These are phyloP conservation scores for Conringia planisiliqua DNA, from an alignment of 345 rosid genomes.

Conservation along the genomic window DNA sequence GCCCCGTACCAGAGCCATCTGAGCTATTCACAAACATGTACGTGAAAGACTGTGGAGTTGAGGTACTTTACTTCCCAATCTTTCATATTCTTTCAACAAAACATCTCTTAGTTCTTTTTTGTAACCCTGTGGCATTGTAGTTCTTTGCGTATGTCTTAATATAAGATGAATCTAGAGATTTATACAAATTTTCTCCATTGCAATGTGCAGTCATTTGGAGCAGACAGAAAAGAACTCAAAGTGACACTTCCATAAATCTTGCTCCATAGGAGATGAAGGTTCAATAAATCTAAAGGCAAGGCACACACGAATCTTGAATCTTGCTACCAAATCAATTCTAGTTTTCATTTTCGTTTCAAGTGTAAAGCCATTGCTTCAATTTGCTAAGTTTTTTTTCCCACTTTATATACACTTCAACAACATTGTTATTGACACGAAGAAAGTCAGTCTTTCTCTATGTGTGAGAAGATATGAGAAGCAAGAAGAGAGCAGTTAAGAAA, in stretches of 20 bases:
- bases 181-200: background rate
- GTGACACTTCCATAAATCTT: conserved; percentile 55
- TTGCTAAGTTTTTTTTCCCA: background rate
- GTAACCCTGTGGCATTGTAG: background rate
- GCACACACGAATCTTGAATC: conserved; percentile 1
- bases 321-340: conserved; percentile 18
- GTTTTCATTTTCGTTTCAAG: background rate
- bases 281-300: conserved; percentile 21
- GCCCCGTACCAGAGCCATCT: conserved; percentile 83
- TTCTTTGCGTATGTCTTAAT: background rate
- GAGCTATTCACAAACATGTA: conserved; percentile 84
- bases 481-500: background rate
- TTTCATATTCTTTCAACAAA: background rate
- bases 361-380: conserved; percentile 20
- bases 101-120: background rate
- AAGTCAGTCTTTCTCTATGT: background rate
- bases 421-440: background rate
- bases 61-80: conserved; percentile 48
- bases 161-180: conserved; percentile 2
- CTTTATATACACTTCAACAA: background rate
- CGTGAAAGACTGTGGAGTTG: conserved; percentile 66
- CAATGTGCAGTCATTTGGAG: conserved; percentile 64
- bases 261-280: background rate
- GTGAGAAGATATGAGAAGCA: too few species aligned
- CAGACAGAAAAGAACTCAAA: conserved; percentile 86